Evolutionary conservation across 306 rosid genomes (phyloP), one percentile per base, ranked within the genome.

Genomic region (Echinosophora koreensis): DNA sequence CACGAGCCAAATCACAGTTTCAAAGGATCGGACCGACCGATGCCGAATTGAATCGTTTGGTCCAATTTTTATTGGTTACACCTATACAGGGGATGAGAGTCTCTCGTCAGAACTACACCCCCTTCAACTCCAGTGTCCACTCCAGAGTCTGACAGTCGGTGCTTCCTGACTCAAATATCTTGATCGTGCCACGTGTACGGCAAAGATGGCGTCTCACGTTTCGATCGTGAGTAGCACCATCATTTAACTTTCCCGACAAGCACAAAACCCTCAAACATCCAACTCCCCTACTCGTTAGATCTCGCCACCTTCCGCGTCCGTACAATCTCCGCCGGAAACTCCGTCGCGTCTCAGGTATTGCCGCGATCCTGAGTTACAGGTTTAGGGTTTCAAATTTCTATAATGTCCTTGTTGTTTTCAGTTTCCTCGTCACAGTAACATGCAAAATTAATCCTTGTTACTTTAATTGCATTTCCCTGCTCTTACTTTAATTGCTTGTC

Each of bases 161-260:
- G 34, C 52, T 17, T 8, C 66, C 35, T 52, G 73, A 61, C 73
- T 3, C 51, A 71, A 65, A 41, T 64, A 51, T 57, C 47, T 58
- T 6, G 67, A 67, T 81, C 47, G 32, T 0, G 3, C 59, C 85
- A 86, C 89, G 89, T 84, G 93, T 74, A 80, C 84, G 90, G 65
- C 0, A 8, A 6, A 6, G 81, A 84, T 73, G 16, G 2, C 17
- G 4, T 52, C 16, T 47, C 30, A 81, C 49, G 46, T n/a, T 13
- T 54, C 51, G 27, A 88, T 86, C 89, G 87, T 69, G 93, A 86
- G 84, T 66, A 72, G 74, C 89, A 77, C 86, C 78, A 67, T 68
- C 59, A 30, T 56, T 67, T 66, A 82, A 62, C 68, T 38, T 57
- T 55, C 10, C 78, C 81, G 69, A 64, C 49, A 42, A 44, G 13